Evolutionary conservation across 805 yeast genomes (phyloP).

Genomic region (Saccharomycopsis sp.): DNA sequence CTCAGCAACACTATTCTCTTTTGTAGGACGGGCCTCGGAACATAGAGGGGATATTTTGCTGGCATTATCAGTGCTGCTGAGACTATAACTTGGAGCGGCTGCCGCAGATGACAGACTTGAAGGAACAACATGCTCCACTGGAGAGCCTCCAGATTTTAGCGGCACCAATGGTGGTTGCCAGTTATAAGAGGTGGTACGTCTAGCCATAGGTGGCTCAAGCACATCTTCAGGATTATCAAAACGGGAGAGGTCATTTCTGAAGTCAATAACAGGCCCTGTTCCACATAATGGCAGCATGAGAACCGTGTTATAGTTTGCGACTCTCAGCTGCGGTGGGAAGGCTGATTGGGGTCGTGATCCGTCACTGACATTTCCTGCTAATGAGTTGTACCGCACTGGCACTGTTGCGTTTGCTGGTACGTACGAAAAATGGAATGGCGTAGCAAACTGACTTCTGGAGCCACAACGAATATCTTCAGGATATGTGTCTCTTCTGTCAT

Average conservation of each 20-base stretch:
- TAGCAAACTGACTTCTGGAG: neutral
- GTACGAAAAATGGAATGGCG: neutral
- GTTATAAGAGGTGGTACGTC: neutral
- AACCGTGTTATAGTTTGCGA: neutral
- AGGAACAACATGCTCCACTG: neutral
- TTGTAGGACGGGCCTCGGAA: too few species aligned
- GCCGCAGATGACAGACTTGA: neutral
- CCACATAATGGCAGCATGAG: neutral
- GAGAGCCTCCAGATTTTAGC: neutral
- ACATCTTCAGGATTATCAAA: neutral
- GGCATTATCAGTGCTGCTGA: neutral
- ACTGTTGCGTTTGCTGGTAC: neutral
- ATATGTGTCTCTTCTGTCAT: neutral
- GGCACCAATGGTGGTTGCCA: neutral
- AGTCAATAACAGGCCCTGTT: neutral
- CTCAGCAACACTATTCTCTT: neutral
- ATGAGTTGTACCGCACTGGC: neutral
- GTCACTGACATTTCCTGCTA: neutral
- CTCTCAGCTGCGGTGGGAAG: neutral
- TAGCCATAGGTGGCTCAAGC: neutral
- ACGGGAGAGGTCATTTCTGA: neutral
- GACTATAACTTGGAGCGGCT: neutral
- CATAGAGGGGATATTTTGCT: too few species aligned
- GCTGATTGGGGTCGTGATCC: neutral
- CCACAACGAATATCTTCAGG: neutral